Conservation (phyloP, 2,329 filamentous ascomycete genomes). For the Pseudogymnoascus sp. region DNA sequence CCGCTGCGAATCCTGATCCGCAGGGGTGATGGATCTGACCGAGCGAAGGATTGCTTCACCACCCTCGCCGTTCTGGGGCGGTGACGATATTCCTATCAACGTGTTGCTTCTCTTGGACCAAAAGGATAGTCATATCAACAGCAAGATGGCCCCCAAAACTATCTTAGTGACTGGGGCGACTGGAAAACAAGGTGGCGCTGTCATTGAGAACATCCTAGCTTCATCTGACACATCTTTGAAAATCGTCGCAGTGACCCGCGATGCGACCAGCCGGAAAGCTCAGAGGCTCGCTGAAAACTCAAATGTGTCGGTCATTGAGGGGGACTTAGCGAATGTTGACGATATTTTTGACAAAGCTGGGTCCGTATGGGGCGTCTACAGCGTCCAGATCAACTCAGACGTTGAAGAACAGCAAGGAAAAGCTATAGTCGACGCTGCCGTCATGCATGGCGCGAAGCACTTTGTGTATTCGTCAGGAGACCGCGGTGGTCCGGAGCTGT, state of each 20-base stretch:
- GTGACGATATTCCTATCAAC: neutral
- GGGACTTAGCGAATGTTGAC: constrained; percentile 46
- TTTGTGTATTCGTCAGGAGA: constrained; percentile 58
- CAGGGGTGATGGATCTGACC: neutral
- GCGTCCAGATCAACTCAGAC: constrained; percentile 40
- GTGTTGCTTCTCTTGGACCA: neutral
- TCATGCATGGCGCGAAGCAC: constrained; percentile 47
- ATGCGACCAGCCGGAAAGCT: constrained; percentile 43
- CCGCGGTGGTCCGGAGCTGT: constrained; percentile 44
- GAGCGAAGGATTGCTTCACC: neutral
- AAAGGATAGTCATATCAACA: neutral
- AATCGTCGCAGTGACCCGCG: constrained; percentile 49
- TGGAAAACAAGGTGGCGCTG: constrained; percentile 28
- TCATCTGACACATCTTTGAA: constrained; percentile 9
- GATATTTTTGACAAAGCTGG: constrained; percentile 42
- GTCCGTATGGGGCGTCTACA: constrained; percentile 53
- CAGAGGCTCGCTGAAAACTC: constrained; percentile 39
- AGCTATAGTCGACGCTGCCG: constrained; percentile 45
- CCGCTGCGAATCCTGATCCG: neutral
- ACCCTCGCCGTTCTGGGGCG: neutral
- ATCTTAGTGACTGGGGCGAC: constrained; percentile 27
- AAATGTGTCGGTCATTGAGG: constrained; percentile 48
- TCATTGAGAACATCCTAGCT: constrained; percentile 20
- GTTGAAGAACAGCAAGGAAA: constrained; percentile 50
- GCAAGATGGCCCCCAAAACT: neutral